Percentiles rank a stretch among this genome's conserved stretches.
phyloP scores from a whole-genome alignment of 805 yeast genomes.

The baker's yeast (Saccharomyces cerevisiae) region DNA sequence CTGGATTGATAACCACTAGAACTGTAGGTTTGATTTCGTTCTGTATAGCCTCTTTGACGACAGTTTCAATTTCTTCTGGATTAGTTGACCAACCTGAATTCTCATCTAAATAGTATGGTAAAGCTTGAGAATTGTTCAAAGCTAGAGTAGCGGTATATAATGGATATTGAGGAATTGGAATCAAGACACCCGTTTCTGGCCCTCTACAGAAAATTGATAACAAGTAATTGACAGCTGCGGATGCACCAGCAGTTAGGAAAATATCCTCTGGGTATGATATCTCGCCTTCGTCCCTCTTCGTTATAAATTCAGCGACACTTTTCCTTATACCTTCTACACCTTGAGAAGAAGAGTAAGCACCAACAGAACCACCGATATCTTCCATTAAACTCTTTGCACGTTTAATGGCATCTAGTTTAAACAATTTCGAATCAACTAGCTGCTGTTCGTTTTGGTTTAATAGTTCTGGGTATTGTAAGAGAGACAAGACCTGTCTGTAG shows the following conservation, averaged over 20 bases:
- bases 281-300: constrained; percentile 70
- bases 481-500: constrained; percentile 81
- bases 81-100: constrained; percentile 76
- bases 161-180: constrained; percentile 98
- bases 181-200: constrained; percentile 65
- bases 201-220: constrained; percentile 64
- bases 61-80: constrained; percentile 50
- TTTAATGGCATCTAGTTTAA: constrained; percentile 60
- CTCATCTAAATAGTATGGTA: constrained; percentile 85
- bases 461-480: constrained; percentile 77
- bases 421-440: constrained; percentile 18
- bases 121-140: constrained; percentile 68
- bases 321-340: constrained; percentile 69
- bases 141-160: constrained; percentile 92
- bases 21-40: constrained; percentile 62
- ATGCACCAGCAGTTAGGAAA: constrained; percentile 88
- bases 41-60: constrained; percentile 40
- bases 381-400: constrained; percentile 58
- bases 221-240: constrained; percentile 80
- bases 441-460: constrained; percentile 30
- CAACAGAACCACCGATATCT: constrained; percentile 67
- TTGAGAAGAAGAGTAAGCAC: constrained; percentile 92
- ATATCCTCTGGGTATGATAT: constrained; percentile 61
- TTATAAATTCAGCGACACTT: constrained; percentile 74
- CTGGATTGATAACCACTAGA: constrained; percentile 92